These are phyloP conservation scores for Populus davidiana DNA, from an alignment of 345 rosid genomes.

Conservation along the genomic window DNA sequence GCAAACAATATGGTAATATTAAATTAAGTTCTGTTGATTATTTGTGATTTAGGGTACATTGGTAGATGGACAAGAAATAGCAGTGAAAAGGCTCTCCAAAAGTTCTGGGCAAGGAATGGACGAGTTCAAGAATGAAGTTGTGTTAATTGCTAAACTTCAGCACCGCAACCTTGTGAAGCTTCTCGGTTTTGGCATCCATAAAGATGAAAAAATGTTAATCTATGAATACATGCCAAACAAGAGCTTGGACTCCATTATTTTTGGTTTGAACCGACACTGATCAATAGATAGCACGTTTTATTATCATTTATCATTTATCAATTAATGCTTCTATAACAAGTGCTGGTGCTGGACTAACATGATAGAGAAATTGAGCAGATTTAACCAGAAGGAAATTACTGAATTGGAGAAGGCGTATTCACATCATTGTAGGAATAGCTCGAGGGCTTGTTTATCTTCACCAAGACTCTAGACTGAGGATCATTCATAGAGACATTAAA, in stretches of 20 bases:
- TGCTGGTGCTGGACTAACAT: neutral
- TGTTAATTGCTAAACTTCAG: too few relatives aligned
- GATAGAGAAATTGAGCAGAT: constrained; percentile 12
- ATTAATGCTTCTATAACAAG: too few relatives aligned
- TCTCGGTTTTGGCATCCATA: too few relatives aligned
- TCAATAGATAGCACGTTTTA: too few relatives aligned
- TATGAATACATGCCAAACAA: too few relatives aligned
- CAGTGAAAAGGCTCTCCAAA: constrained; percentile 45
- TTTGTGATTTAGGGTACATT: constrained; percentile 27
- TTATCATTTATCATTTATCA: neutral
- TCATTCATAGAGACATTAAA: constrained; percentile 15
- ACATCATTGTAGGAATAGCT: constrained; percentile 9
- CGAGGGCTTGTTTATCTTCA: constrained; percentile 15
- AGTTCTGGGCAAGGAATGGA: constrained; percentile 42
- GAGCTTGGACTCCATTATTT: constrained; percentile 24
- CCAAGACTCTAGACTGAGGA: constrained; percentile 16
- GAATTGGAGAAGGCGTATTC: neutral
- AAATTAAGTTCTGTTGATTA: too few relatives aligned
- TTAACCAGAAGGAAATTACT: neutral
- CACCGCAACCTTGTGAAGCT: too few relatives aligned
- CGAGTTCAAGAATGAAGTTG: too few relatives aligned
- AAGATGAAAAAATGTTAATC: too few relatives aligned
- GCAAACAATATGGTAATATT: too few relatives aligned
- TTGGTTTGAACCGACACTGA: constrained; percentile 12
- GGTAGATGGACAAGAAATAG: constrained; percentile 41